Base-by-base conservation (phyloP, 768 basidiomycete species). In the Tylopilus felleus region DNA sequence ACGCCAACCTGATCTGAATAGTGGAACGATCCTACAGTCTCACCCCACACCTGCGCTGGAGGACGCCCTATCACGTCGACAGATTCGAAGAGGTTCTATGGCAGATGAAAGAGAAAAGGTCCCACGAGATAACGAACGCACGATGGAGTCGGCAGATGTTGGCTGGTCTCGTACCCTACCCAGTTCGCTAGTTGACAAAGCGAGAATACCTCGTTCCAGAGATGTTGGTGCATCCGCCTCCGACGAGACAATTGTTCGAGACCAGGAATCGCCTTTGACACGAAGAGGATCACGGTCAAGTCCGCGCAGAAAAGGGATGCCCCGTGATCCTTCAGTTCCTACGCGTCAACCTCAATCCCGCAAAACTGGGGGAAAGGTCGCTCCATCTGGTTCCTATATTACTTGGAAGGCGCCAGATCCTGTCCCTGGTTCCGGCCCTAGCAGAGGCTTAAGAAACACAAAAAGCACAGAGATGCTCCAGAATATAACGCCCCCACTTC, bases 341-440 rank as follows among this genome's bases (percentile, higher is more conserved):
- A 23, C 53, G 67, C 51, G 65, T 62, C 54, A 62, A 53, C 29
- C 27, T 39, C 60, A 44, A 42, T 5, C 55, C 25, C 62, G 40
- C 35, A 60, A 49, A 31, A 50, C 40, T 8, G 69, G 69, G n/a
- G 69, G 68, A 42, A 70, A 33, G 39, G 49, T 54, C 17, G 66
- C 61, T 22, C 70, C 70, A 29, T 10, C 16, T 28, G 50, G 53
- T 29, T 67, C 46, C 49, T 58, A 60, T 33, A 46, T 70, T 16
- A 52, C 52, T 21, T 64, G 60, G 59, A 71, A 62, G 53, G 65
- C 74, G 31, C 66, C 73, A 35, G 72, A 79, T 46, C 48, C 63
- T 17, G 61, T 60, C 45, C 47, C 69, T 21, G 55, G 53, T 35
- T 58, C 80, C 2, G 67, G 74, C 14, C 78, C 80, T 31, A 28